Base-by-base conservation (phyloP, 495 filamentous ascomycete species). In the Penicillium chermesinum region DNA sequence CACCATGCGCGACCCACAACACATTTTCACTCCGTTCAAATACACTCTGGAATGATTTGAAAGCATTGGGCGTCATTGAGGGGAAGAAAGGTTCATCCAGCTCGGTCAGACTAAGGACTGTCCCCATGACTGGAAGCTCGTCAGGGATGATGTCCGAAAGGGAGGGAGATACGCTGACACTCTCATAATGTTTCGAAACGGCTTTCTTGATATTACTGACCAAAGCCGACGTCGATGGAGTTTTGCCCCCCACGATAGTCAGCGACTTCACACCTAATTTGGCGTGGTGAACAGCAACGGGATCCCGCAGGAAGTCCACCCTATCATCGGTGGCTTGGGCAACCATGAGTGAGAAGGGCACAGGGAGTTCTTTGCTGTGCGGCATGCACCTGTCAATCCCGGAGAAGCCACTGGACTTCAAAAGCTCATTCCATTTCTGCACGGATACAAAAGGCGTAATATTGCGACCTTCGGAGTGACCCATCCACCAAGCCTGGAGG, bases 401-500 rank as follows among this genome's bases (percentile, higher is more conserved):
- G 0, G 72, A 72, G 36, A 82, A 81, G 2, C 74, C 73, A 0
- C 54, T 41, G 0, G 61, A 54, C 7, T 50, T 52, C 10, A 82
- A 58, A 1, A 72, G 13, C 0, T 13, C 6, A 21, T 74, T 41
- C 80, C 77, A 83, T 21, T 57, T 32, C 0, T 45, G 47, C 0
- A 48, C 22, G 1, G 58, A 52, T 13, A 75, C 36, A 32, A 45
- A 64, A 3, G 77, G 75, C 1, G 66, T 55, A 1, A 63, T 47
- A 1, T 21, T 53, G 6, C 76, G 56, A 0, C 65, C 71, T n/a
- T 79, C 72, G 37, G 72, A 54, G 15, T 52, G 46, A 8, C 77
- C 76, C 12, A 67, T 45, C 77, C 77, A 82, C 78, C 79, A 83
- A 0, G 67, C 74, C 5, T 71, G 64, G 0, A 80, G 54, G 2